Evolutionary conservation across 2,329 filamentous ascomycete genomes (phyloP), one percentile per base, ranked within the genome.

Genomic region (Clarireedia paspali): DNA sequence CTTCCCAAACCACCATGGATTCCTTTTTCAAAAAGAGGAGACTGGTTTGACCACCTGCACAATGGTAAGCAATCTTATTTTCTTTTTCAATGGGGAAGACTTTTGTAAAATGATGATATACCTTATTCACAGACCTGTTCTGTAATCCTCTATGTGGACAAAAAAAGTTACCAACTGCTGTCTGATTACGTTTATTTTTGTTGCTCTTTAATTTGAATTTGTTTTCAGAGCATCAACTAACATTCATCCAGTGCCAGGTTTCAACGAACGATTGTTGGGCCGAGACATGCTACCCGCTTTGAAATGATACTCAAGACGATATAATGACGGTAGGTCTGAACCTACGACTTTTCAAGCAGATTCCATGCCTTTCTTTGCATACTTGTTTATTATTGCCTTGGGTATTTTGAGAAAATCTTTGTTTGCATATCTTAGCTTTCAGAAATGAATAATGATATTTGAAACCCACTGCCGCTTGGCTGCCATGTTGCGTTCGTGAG

Each of bases 101-200:
- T 14, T 3, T 46, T 46, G 55, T 66, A 78, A 75, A 68, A 82
- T 89, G 87, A 89, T 87, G 84, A 89, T 75, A 79, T 71, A 74
- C 68, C 74, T 79, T 74, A 75, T 81, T 86, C 86, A 89, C 85
- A 89, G 86, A 90, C 86, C 87, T 90, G 86, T 87, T 86, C 87
- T 79, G 84, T 89, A 87, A 73, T 70, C 66, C 63, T 70, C 67
- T 63, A 77, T 89, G 85, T 87, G 78, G 85, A 88, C 79, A 76
- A 70, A 75, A 57, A 74, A 74, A 84, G 82, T 83, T 34, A 84
- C 83, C 86, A 89, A 89, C 85, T 87, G 85, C 86, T 89, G 83
- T 89, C 85, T 89, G 85, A 88, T 70, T 56, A 62, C 58, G 62
- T 58, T 55, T 47, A 50, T 59, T 34, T 55, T 15, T 40, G 27